phyloP scores from a whole-genome alignment of 768 basidiomycete genomes.

The Leccinum barrowsii region DNA sequence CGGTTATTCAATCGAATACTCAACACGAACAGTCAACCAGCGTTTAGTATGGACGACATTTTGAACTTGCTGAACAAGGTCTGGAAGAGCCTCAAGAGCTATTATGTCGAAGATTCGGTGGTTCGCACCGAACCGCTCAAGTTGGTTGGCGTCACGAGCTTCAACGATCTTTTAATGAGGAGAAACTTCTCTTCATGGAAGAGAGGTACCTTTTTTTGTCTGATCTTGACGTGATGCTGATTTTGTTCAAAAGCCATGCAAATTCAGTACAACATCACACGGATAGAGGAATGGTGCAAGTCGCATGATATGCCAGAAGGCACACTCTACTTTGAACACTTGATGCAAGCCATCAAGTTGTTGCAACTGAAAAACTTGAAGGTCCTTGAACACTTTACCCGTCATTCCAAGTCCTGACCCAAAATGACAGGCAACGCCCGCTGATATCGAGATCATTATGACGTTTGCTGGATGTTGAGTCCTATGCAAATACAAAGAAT shows the following conservation, averaged over 20 bases:
- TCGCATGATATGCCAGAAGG: constrained; percentile 99
- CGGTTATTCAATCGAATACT: constrained; percentile 92
- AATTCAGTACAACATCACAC: constrained; percentile 99
- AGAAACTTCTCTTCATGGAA: constrained; percentile 99
- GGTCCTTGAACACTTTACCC: constrained; percentile 40
- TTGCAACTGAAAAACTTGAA: constrained; percentile 85
- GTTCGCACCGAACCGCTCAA: constrained; percentile 94
- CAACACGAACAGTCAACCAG: constrained; percentile 80
- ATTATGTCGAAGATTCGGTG: constrained; percentile 96
- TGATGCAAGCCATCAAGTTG: constrained; percentile 99
- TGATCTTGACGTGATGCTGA: not conserved
- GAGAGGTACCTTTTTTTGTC: constrained; percentile 60
- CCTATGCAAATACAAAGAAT: constrained; percentile 99
- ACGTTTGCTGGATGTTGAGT: constrained; percentile 99
- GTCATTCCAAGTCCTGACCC: not conserved
- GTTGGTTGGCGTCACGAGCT: constrained; percentile 93
- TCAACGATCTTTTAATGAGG: constrained; percentile 97
- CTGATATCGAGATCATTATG: constrained; percentile 99
- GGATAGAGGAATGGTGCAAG: constrained; percentile 99
- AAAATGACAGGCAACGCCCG: constrained; percentile 69
- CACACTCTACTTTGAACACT: constrained; percentile 92
- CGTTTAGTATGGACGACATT: constrained; percentile 98
- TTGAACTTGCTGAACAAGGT: constrained; percentile 95
- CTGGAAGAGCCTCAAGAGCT: constrained; percentile 98
- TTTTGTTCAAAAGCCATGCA: constrained; percentile 80